These are phyloP conservation scores for Physcomitrellopsis africana DNA, from an alignment of 225 moss, liverwort and hornwort genomes.

Conservation along the genomic window DNA sequence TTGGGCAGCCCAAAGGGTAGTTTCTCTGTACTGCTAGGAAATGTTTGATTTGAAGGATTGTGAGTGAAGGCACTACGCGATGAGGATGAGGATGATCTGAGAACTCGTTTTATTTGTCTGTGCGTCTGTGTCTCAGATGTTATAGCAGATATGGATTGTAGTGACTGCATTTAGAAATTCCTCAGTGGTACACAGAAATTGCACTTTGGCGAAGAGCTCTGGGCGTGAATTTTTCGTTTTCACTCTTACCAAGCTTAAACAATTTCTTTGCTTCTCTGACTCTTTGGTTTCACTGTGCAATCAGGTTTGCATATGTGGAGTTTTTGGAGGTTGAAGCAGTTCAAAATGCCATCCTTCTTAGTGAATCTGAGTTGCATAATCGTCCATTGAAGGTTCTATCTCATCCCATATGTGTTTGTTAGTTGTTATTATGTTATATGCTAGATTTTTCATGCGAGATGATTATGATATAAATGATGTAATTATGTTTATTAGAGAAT, in stretches of 20 bases:
- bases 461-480: background rate
- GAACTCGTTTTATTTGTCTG: no score
- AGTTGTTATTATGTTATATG: background rate
- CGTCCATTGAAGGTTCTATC: slow-evolving; percentile 61
- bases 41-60: background rate
- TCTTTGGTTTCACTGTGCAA: no score
- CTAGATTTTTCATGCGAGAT: slow-evolving; percentile 6
- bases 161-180: no score
- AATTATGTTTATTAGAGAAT: slow-evolving; percentile 4
- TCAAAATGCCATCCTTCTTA: slow-evolving; percentile 65
- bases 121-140: background rate
- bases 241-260: no score
- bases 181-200: background rate
- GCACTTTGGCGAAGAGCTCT: background rate
- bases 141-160: background rate
- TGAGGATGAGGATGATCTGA: background rate
- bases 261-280: background rate
- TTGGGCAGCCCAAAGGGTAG: slow-evolving; percentile 74
- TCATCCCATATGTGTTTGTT: background rate
- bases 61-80: background rate
- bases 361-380: slow-evolving; percentile 69
- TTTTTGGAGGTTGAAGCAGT: slow-evolving; percentile 74
- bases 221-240: no score
- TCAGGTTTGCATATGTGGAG: slow-evolving; percentile 69
- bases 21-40: slow-evolving; percentile 5